Evolutionary conservation across 768 basidiomycete genomes (phyloP).

Genomic region (Paxillus involutus): DNA sequence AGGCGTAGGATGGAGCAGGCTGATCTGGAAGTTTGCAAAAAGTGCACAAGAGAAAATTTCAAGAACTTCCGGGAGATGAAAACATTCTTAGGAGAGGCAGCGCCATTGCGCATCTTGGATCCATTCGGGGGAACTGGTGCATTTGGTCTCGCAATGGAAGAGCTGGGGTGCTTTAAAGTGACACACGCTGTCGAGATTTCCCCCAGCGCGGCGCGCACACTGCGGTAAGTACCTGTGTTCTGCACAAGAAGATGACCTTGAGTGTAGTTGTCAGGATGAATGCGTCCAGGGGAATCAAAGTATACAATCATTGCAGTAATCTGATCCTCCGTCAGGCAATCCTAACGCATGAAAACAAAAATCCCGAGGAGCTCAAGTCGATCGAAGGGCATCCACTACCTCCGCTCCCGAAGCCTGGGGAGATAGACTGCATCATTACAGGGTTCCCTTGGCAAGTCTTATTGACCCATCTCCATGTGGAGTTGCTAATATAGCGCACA

Average conservation of each 20-base stretch:
- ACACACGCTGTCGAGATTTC: slow-evolving; percentile 71
- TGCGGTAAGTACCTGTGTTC: slow-evolving; percentile 43
- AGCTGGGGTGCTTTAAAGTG: slow-evolving; percentile 54
- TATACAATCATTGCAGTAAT: slow-evolving; percentile 77
- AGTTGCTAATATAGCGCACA: slow-evolving; percentile 27
- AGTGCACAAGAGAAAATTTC: slow-evolving; percentile 37
- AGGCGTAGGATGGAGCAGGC: slow-evolving; percentile 29
- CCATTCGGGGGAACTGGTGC: slow-evolving; percentile 54
- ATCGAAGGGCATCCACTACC: slow-evolving; percentile 42
- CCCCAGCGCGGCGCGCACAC: slow-evolving; percentile 71
- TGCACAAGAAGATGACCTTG: not conserved
- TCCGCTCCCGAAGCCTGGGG: slow-evolving; percentile 46
- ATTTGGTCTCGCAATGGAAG: slow-evolving; percentile 58
- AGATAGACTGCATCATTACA: slow-evolving; percentile 61
- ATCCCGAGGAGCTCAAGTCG: slow-evolving; percentile 38
- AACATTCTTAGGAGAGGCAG: slow-evolving; percentile 28
- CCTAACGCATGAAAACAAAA: slow-evolving; percentile 45
- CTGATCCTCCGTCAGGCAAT: slow-evolving; percentile 56
- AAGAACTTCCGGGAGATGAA: slow-evolving; percentile 32
- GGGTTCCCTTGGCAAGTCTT: slow-evolving; percentile 74
- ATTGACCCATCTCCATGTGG: not conserved
- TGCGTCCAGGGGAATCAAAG: slow-evolving; percentile 50
- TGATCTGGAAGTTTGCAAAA: slow-evolving; percentile 45
- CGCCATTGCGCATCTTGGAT: slow-evolving; percentile 36
- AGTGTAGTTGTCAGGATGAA: slow-evolving; percentile 34